These are phyloP conservation scores for Raffaelea albimanens DNA, from an alignment of 2,329 filamentous ascomycete species.

Conservation along the genomic window DNA sequence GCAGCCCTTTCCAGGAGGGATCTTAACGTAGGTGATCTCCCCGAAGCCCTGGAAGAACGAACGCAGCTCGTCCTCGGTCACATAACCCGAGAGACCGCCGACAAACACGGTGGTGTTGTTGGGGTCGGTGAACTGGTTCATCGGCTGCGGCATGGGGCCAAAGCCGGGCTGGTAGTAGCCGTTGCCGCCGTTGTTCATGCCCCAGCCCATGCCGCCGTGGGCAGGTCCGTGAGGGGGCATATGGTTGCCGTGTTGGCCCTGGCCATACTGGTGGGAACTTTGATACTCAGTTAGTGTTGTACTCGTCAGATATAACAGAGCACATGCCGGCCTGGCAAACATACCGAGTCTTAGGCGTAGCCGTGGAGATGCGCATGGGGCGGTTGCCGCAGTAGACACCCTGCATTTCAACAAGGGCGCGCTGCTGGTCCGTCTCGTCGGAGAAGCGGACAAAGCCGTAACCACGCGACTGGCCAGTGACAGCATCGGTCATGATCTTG, in stretches of 20 bases:
- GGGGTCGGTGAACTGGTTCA: constrained; percentile 99
- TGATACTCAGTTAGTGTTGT: not conserved
- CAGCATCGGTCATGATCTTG: constrained; percentile 99
- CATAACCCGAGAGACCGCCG: constrained; percentile 91
- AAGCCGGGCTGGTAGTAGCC: constrained; percentile 26
- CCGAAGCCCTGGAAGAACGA: constrained; percentile 99
- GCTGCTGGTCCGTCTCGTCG: constrained; percentile 91
- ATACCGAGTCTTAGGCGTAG: constrained; percentile 85
- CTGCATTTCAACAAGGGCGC: constrained; percentile 95
- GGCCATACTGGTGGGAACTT: constrained; percentile 30
- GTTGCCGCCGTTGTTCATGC: constrained; percentile 15
- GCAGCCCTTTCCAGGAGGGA: constrained; percentile 96
- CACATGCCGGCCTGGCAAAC: not conserved
- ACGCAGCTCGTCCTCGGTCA: constrained; percentile 98
- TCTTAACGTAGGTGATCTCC: constrained; percentile 99
- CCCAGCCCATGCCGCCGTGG: constrained; percentile 34
- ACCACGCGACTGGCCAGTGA: constrained; percentile 92
- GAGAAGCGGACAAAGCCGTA: constrained; percentile 98
- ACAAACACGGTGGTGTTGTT: constrained; percentile 99
- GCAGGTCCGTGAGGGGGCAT: constrained; percentile 29
- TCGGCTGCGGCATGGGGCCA: constrained; percentile 33
- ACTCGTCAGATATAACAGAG: not conserved
- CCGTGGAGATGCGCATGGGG: constrained; percentile 96
- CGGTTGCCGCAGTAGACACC: constrained; percentile 98
- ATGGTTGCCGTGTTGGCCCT: constrained; percentile 25